Percentiles rank a stretch among this genome's conserved stretches.
These are phyloP conservation scores for Globisporangium abappressorium DNA, from an alignment of 352 stramenopile genomes.

Conservation along the genomic window DNA sequence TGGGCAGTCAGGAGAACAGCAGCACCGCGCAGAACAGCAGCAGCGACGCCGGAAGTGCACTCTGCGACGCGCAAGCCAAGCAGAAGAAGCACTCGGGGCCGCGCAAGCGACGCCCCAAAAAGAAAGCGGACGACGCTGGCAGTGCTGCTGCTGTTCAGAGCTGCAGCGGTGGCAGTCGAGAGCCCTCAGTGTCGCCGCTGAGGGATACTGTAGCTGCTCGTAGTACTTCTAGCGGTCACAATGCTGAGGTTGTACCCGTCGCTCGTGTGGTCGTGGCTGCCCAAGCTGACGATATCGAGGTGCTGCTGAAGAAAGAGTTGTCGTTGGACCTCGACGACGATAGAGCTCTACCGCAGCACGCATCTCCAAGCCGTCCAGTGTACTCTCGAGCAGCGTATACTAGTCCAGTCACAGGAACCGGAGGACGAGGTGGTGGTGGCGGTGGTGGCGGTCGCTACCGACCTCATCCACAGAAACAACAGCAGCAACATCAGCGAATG, in stretches of 20 bases:
- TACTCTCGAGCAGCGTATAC: background rate
- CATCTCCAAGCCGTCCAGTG: background rate
- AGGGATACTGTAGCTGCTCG: background rate
- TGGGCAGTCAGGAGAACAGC: background rate
- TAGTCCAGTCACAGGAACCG: background rate
- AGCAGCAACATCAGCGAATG: background rate
- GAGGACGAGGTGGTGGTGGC: background rate
- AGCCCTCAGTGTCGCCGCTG: background rate
- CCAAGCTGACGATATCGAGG: conserved; percentile 7
- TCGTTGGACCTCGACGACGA: background rate
- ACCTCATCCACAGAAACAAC: background rate
- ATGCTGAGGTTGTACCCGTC: background rate
- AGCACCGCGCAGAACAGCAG: background rate
- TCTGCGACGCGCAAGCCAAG: conserved; percentile 1
- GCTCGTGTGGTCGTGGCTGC: background rate
- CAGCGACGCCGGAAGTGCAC: background rate
- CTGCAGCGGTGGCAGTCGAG: background rate
- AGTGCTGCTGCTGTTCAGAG: background rate
- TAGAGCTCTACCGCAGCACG: background rate
- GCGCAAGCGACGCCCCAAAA: conserved; percentile 64
- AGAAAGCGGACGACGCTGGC: conserved; percentile 25
- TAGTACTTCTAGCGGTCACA: background rate
- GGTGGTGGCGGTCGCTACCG: background rate
- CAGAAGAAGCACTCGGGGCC: conserved; percentile 43
- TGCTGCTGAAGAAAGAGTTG: conserved; percentile 14